A percentile compares a stretch with the other conserved stretches of the same genome.
Evolutionary conservation across 169 alveolate genomes (phyloP).

Genomic region (Plasmodium fragile): DNA sequence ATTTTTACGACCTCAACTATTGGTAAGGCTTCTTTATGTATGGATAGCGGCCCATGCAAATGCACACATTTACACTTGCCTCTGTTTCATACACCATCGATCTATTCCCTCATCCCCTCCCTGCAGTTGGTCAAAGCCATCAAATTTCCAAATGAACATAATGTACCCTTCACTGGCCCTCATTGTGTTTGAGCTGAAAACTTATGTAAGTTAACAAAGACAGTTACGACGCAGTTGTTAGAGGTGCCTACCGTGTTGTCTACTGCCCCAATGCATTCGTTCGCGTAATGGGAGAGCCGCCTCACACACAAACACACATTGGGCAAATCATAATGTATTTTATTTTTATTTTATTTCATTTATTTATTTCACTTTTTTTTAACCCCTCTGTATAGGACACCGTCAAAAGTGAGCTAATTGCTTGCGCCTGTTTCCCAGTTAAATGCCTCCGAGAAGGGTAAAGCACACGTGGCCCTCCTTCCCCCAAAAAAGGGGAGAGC

Average conservation of each 20-base stretch:
- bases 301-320: not conserved
- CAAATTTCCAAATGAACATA: constrained; percentile 71
- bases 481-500: constrained; percentile 3
- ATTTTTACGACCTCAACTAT: constrained; percentile 70
- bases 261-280: not conserved
- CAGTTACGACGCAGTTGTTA: not conserved
- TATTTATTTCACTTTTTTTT: constrained; percentile 5
- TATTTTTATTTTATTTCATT: not conserved
- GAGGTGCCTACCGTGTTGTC: not conserved
- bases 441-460: constrained; percentile 81
- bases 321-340: not conserved
- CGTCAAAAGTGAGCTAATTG: constrained; percentile 81
- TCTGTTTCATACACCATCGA: not conserved
- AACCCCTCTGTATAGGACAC: constrained; percentile 70
- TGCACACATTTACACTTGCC: not conserved
- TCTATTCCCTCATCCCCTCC: not conserved
- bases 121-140: constrained; percentile 72
- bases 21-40: constrained; percentile 24
- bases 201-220: constrained; percentile 59
- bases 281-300: not conserved
- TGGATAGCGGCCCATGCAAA: not conserved
- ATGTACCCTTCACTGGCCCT: constrained; percentile 68
- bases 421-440: constrained; percentile 84
- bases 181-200: constrained; percentile 74
- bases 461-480: not conserved